Evolutionary conservation across 73 alveolate genomes (phyloP), one percentile per base, ranked within the genome.

Genomic region (Paramecium biaurelia): DNA sequence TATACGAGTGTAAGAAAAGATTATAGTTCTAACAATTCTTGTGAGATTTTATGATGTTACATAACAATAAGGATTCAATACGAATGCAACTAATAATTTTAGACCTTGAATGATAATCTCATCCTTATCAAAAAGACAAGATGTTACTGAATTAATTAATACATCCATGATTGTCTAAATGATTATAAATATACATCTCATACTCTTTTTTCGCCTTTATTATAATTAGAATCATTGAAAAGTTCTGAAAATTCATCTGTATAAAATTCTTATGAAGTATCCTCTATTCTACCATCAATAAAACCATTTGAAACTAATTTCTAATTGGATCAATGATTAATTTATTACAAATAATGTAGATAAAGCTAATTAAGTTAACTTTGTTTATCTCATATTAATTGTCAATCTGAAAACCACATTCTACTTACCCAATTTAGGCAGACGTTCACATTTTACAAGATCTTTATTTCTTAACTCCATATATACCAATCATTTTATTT

Each of bases 401-500:
- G 90, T 79, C 32, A 79, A 47, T 43, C 90, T 21, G 21, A 79
- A 24, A 18, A 79, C 74, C 56, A 47, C 90, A n/a, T 21, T 11
- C 7, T 79, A 53, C 47, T 79, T 79, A 7, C 90, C 90, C 10
- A 79, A 45, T 79, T 79, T 79, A 1, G 74, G 70, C 24, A 30
- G 42, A 79, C 56, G 10, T 79, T 79, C 90, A 42, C 3, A 43
- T 43, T 79, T 79, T 11, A 79, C 41, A 20, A 79, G 76, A 79
- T 79, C 90, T 79, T 41, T 14, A 18, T n/a, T 41, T 79, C 56
- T 20, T n/a, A 30, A 43, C 0, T 20, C 42, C 15, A 23, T 47
- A 53, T 5, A 79, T 70, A 89, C 94, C 88, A 70, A 70, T 53
- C 94, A 89, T 89, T 53, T 89, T 89, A 7, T 70, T 76, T 21